Conservation (phyloP, 495 filamentous ascomycete genomes). For the Echria macrotheca region DNA sequence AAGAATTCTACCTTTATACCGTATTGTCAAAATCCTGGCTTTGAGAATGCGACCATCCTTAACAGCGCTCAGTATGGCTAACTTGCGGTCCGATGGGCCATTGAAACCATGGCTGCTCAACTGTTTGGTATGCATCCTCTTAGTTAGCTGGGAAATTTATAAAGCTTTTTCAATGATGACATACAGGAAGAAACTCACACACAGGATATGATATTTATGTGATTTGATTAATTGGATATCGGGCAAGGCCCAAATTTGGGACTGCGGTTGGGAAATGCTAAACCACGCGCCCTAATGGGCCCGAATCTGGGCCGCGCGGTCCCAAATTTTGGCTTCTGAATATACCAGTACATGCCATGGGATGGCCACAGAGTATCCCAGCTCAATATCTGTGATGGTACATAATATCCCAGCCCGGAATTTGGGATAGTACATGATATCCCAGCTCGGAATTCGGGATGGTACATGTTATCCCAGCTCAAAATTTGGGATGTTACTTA, state of each 20-base stretch:
- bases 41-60: not conserved
- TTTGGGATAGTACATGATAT: not conserved
- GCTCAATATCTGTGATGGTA: not conserved
- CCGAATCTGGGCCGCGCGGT: not conserved
- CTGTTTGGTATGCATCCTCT: not conserved
- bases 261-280: not conserved
- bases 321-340: not conserved
- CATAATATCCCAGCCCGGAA: not conserved
- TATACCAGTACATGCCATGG: not conserved
- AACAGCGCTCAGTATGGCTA: not conserved
- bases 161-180: too few relatives aligned
- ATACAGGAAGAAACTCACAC: too few relatives aligned
- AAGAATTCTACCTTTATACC: not conserved
- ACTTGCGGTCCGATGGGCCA: not conserved
- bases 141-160: too few relatives aligned
- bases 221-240: too few relatives aligned
- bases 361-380: not conserved
- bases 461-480: not conserved
- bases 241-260: not conserved
- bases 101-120: not conserved
- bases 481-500: not conserved
- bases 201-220: too few relatives aligned
- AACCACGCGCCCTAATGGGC: not conserved
- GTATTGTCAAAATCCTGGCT: conserved; percentile 1
- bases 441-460: not conserved